These are phyloP conservation scores for Aphanomyces cochlioides DNA, from an alignment of 352 stramenopile species.

Conservation along the genomic window DNA sequence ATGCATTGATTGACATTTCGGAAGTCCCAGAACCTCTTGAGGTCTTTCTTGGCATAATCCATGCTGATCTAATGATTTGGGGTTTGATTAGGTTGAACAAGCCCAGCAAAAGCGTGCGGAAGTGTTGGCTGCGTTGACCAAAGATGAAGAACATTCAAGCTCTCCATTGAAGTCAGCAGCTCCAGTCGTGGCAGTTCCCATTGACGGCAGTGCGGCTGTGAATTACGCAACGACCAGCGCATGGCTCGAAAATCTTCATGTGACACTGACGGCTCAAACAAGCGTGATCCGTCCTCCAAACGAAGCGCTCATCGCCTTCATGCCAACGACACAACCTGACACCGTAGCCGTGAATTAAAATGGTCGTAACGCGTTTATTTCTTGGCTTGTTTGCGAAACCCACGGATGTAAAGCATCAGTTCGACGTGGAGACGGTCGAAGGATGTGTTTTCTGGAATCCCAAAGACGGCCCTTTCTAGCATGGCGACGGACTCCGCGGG, in stretches of 20 bases:
- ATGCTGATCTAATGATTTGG: neutral
- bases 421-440: constrained; percentile 2
- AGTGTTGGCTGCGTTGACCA: constrained; percentile 4
- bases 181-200: neutral
- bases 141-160: no score
- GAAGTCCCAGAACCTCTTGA: constrained; percentile 76
- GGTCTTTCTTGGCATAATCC: constrained; percentile 25
- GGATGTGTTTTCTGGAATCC: constrained; percentile 1
- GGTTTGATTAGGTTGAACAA: constrained; percentile 10
- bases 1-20: constrained; percentile 81
- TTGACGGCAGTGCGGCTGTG: neutral
- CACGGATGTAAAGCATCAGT: constrained; percentile 13
- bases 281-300: neutral
- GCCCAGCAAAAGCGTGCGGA: constrained; percentile 21
- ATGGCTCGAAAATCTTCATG: neutral
- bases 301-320: constrained; percentile 21
- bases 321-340: neutral
- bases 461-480: constrained; percentile 1
- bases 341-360: constrained; percentile 7
- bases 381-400: constrained; percentile 13
- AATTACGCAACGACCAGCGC: neutral
- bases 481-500: neutral
- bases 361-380: neutral
- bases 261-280: neutral
- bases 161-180: neutral